Conservation (phyloP, 2,329 filamentous ascomycete genomes). For the Elsinoe necatrix region DNA sequence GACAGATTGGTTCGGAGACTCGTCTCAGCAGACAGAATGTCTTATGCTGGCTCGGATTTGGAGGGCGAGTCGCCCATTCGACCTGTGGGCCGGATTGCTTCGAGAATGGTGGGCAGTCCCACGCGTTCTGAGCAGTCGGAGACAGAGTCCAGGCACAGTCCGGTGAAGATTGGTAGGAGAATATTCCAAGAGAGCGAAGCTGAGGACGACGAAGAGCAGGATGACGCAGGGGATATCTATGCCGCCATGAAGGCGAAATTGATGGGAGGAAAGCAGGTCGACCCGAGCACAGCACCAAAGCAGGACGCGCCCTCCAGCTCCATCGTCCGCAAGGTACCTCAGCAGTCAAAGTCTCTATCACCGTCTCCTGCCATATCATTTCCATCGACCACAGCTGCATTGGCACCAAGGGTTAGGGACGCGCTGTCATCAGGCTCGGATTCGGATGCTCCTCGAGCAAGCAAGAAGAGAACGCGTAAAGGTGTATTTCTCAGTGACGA, state of each 20-base stretch:
- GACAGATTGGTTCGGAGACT: too few relatives aligned
- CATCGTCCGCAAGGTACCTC: neutral
- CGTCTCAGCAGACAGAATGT: too few relatives aligned
- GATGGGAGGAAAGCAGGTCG: neutral
- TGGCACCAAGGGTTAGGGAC: neutral
- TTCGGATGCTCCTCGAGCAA: neutral
- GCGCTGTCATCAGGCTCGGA: neutral
- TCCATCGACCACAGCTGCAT: neutral
- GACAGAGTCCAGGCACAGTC: neutral
- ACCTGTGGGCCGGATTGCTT: neutral
- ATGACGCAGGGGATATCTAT: conserved; percentile 8
- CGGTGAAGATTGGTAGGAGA: conserved; percentile 1
- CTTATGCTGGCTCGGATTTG: neutral
- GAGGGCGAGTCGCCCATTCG: conserved; percentile 1
- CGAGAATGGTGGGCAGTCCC: neutral
- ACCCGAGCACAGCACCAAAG: neutral
- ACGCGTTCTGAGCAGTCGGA: neutral
- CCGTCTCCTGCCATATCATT: neutral
- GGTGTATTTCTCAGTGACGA: neutral
- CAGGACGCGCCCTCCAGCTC: neutral
- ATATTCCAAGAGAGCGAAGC: conserved; percentile 11
- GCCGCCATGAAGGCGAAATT: conserved; percentile 7
- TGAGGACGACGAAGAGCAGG: neutral
- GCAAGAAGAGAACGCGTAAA: conserved; percentile 2
- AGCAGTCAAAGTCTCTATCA: neutral